Evolutionary conservation across 768 basidiomycete species (phyloP), one percentile per base, ranked within the genome.

Genomic region (Termitomyces sp.): DNA sequence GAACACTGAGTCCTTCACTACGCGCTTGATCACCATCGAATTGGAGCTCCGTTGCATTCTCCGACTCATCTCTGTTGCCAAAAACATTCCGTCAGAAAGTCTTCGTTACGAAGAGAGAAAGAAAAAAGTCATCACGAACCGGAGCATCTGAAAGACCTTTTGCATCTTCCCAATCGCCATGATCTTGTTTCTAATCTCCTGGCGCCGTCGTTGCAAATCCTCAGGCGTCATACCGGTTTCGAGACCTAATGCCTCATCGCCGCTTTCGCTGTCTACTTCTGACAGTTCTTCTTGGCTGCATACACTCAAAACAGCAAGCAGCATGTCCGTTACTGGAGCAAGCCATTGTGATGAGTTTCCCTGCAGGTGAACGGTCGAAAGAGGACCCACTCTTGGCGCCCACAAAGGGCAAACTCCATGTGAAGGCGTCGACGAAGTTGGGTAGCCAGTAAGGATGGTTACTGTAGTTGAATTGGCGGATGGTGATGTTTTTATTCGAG

Each of bases 351-450:
- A 38, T 41, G 44, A 40, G 18, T 18, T 33, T 9, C 9, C 13
- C 13, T 28, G 16, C 41, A 33, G 43, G 3, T 4, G 2, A 23
- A 33, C 36, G 36, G 18, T 38, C 9, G 33, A 4, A 14, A 40
- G 6, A 44, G 20, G 6, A 50, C 91, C 56, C 61, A 95, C 95
- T 97, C 77, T 98, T 98, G 63, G 93, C 87, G 55, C 95, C 95
- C 5, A 98, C 95, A 70, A 98, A 98, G 0, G 96, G 96, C 58
- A 98, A 71, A 80, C 90, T 93, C 96, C 95, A 98, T 12, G 95
- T 96, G 70, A 98, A 98, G 33, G 93, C 95, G 68, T 98, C 93
- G 85, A 95, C 95, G 67, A 97, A 97, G 75, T 97, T 97, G 0
- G 95, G 95, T 33, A 98, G 71, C 93, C 94, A 95, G 72, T 93